Evolutionary conservation across 768 basidiomycete species (phyloP), one percentile per base, ranked within the genome.

Genomic region (Hypsizygus marmoreus): DNA sequence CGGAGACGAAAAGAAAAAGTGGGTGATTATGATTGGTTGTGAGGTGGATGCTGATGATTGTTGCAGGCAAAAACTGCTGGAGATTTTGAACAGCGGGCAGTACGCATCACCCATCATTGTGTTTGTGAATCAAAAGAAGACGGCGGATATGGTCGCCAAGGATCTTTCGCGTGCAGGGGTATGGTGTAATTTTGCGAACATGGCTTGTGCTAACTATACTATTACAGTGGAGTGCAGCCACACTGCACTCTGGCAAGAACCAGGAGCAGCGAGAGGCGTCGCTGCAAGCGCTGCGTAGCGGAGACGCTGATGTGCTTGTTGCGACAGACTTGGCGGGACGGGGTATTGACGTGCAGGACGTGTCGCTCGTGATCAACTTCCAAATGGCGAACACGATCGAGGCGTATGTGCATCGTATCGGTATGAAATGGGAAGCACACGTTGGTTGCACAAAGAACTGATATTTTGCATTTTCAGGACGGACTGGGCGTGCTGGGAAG

Each of bases 81-180:
- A 98, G 62, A 91, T 98, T 53, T 84, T 99, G 67, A 92, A 95
- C 73, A 86, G 84, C 51, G 86, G 84, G 31, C 75, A 79, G 50
- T 92, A 83, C 64, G 67, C 83, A 26, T 82, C 97, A 13, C 97
- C 97, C 4, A 98, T 99, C 56, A 99, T 99, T 53, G 90, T 94
- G 14, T 99, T 98, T 69, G 95, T 97, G 74, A 98, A 98, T 66
- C 95, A 98, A 69, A 99, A 99, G 77, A 97, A 97, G 77, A 95
- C 93, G 10, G 95, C 95, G 40, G 97, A 99, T 64, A 91, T 94
- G 86, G 92, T 99, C 25, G 88, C 92, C 29, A 95, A 95, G 65
- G 95, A 97, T 61, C 74, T 99, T 2, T 84, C 86, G 38, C 88
- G 93, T 41, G 91, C 86, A 30, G 88, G 91, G 16, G 89, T 95